phyloP scores from a whole-genome alignment of 2,329 filamentous ascomycete species.

The Aspergillus hortae region DNA sequence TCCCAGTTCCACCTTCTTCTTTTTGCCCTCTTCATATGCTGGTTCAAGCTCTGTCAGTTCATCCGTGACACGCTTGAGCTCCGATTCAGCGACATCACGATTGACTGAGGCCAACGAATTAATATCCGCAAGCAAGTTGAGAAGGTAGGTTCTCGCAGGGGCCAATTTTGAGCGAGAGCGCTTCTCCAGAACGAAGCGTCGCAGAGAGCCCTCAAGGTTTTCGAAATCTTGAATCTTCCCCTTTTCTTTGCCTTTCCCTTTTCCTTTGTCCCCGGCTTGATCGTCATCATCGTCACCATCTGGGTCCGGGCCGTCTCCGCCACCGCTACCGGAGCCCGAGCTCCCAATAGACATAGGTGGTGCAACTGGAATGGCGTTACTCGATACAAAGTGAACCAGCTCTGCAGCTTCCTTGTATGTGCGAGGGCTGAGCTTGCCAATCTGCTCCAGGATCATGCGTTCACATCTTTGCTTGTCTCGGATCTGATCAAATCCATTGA shows the following conservation, averaged over 20 bases:
- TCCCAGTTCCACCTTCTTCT: slow-evolving; percentile 72
- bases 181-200: slow-evolving; percentile 94
- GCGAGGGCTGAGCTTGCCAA: slow-evolving; percentile 79
- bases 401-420: slow-evolving; percentile 91
- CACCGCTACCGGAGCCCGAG: slow-evolving; percentile 49
- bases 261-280: slow-evolving; percentile 49
- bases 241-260: slow-evolving; percentile 81
- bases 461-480: slow-evolving; percentile 86
- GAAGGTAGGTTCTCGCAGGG: slow-evolving; percentile 88
- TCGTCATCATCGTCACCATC: slow-evolving; percentile 50
- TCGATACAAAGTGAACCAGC: slow-evolving; percentile 96
- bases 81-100: slow-evolving; percentile 76
- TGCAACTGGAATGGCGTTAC: slow-evolving; percentile 81
- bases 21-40: slow-evolving; percentile 76
- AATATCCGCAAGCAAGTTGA: slow-evolving; percentile 89
- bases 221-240: slow-evolving; percentile 89
- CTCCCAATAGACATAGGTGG: slow-evolving; percentile 53
- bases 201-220: slow-evolving; percentile 79
- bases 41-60: slow-evolving; percentile 83
- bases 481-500: slow-evolving; percentile 95
- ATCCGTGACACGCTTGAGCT: slow-evolving; percentile 75
- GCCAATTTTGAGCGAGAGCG: slow-evolving; percentile 91
- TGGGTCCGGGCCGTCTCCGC: slow-evolving; percentile 49
- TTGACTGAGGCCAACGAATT: slow-evolving; percentile 81
- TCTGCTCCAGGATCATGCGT: slow-evolving; percentile 89